Conservation (phyloP, 1,284 basidiomycete genomes). For the Ceratobasidium theobromae region DNA sequence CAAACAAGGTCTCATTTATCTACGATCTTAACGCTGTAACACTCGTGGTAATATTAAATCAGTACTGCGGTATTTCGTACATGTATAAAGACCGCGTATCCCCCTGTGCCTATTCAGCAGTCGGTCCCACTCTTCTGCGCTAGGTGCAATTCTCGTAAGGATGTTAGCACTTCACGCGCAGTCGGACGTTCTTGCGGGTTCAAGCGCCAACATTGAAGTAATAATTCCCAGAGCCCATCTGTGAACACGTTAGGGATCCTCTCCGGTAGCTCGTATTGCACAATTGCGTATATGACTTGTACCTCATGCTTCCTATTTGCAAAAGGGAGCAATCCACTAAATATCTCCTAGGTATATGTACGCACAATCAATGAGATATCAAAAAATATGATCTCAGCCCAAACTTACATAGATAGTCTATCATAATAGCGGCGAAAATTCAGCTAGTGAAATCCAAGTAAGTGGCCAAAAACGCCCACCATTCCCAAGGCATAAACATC, state of each 20-base stretch:
- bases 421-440: neutral
- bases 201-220: neutral
- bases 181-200: slow-evolving; percentile 9
- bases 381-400: neutral
- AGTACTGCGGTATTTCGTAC: too few species aligned
- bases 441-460: neutral
- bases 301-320: neutral
- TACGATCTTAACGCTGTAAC: too few species aligned
- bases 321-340: slow-evolving; percentile 18
- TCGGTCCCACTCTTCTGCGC: too few species aligned
- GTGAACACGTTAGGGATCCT: neutral
- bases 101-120: too few species aligned
- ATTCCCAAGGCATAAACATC: slow-evolving; percentile 22
- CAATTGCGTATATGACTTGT: slow-evolving; percentile 13
- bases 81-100: too few species aligned
- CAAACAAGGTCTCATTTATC: neutral
- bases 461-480: neutral
- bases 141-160: neutral
- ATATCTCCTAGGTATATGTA: slow-evolving; percentile 11
- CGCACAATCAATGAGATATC: neutral
- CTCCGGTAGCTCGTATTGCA: neutral
- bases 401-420: slow-evolving; percentile 7
- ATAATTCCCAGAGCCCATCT: neutral
- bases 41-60: too few species aligned
- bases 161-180: neutral